A percentile compares a stretch with the other conserved stretches of the same genome.
phyloP scores from a whole-genome alignment of 1,284 basidiomycete species.

The Puccinia triticina region DNA sequence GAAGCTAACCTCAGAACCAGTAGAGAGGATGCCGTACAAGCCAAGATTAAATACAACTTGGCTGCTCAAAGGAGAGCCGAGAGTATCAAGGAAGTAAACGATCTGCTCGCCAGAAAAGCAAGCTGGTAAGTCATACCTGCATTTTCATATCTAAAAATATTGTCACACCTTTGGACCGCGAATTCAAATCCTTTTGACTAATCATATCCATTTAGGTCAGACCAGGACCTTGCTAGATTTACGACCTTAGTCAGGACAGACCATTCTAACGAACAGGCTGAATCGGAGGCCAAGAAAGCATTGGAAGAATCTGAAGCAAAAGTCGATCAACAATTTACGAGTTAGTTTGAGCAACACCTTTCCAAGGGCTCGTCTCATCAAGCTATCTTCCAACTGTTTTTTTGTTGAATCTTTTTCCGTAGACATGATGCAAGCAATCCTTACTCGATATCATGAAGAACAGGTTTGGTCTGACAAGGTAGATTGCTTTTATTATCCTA shows the following conservation, averaged over 20 bases:
- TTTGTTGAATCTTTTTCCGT: background rate
- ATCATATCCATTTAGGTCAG: slow-evolving; percentile 29
- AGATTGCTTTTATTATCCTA: background rate
- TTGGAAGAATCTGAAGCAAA: slow-evolving; percentile 72
- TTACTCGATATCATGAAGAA: slow-evolving; percentile 88
- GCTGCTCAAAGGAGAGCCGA: slow-evolving; percentile 72
- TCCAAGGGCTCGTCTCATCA: background rate
- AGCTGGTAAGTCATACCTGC: slow-evolving; percentile 6
- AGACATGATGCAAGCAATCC: slow-evolving; percentile 79
- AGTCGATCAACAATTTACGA: slow-evolving; percentile 79
- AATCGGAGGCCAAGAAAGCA: slow-evolving; percentile 69
- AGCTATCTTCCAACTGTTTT: background rate
- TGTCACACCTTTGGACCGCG: background rate
- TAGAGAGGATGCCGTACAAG: slow-evolving; percentile 68
- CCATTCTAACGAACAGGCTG: slow-evolving; percentile 77
- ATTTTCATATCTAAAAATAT: background rate
- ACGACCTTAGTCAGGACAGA: slow-evolving; percentile 83
- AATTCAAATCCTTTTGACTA: background rate
- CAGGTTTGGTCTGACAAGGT: slow-evolving; percentile 94
- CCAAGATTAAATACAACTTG: slow-evolving; percentile 74
- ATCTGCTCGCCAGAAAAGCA: slow-evolving; percentile 39
- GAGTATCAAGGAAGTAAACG: slow-evolving; percentile 47
- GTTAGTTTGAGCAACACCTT: slow-evolving; percentile 36
- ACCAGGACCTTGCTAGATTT: slow-evolving; percentile 64
- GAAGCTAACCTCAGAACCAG: slow-evolving; percentile 17